These are phyloP conservation scores for Phtheirospermum japonicum DNA, from an alignment of 257 asterid species.

Conservation along the genomic window DNA sequence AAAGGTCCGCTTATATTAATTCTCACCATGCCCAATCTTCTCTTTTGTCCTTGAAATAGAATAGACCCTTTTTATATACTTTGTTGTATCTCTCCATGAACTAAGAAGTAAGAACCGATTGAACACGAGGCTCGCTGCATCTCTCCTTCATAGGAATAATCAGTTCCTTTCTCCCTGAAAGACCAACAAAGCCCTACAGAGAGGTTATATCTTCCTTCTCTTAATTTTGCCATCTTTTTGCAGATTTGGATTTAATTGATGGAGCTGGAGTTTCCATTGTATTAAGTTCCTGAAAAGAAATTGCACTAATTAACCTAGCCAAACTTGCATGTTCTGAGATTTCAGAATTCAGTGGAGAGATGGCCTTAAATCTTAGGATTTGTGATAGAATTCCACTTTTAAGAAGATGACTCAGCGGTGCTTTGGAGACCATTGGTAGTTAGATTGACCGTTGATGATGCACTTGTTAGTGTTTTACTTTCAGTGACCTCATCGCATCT, in stretches of 20 bases:
- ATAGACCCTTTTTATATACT: neutral
- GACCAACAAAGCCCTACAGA: neutral
- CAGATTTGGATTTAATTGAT: neutral
- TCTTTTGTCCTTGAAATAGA: neutral
- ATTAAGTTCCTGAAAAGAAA: neutral
- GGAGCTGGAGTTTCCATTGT: constrained; percentile 3
- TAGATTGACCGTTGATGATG: neutral
- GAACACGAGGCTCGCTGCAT: neutral
- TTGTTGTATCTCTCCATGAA: neutral
- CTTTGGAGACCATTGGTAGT: neutral
- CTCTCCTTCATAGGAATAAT: constrained; percentile 13
- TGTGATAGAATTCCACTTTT: constrained; percentile 9
- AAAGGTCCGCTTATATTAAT: neutral
- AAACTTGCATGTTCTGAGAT: neutral
- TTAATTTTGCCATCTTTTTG: neutral
- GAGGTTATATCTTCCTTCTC: neutral
- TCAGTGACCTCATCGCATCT: neutral
- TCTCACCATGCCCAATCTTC: neutral
- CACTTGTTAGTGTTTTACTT: neutral
- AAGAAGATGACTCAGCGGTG: neutral
- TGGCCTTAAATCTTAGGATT: neutral
- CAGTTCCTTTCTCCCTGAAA: neutral
- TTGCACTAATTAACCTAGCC: neutral
- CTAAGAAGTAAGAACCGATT: neutral
- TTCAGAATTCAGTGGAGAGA: neutral